A percentile compares a stretch with the other conserved stretches of the same genome.
phyloP scores from a whole-genome alignment of 352 stramenopile genomes.

The Phytophthora lateralis region DNA sequence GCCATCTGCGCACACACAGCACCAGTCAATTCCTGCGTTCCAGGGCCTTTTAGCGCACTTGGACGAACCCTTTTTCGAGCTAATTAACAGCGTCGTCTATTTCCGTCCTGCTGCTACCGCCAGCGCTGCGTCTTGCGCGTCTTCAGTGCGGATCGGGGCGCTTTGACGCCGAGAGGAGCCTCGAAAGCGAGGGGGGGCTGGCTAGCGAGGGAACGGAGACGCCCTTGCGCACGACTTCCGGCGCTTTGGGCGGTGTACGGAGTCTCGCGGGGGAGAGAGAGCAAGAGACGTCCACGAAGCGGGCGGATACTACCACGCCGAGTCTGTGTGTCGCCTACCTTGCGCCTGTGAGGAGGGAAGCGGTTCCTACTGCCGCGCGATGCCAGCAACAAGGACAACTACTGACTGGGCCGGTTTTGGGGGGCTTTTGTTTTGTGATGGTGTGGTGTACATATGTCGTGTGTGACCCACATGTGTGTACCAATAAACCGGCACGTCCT shows the following conservation, averaged over 20 bases:
- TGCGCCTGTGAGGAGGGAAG: slow-evolving; percentile 1
- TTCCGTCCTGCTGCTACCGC: slow-evolving; percentile 14
- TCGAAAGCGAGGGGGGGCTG: slow-evolving; percentile 16
- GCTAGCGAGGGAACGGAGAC: slow-evolving; percentile 24
- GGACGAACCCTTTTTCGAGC: slow-evolving; percentile 33
- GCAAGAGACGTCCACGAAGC: background rate
- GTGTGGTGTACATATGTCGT: slow-evolving; percentile 1
- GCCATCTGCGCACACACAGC: slow-evolving; percentile 52
- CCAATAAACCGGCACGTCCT: background rate
- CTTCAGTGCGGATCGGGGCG: slow-evolving; percentile 8
- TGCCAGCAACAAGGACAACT: slow-evolving; percentile 29
- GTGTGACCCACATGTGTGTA: slow-evolving; percentile 19
- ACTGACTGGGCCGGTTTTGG: background rate
- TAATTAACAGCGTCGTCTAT: slow-evolving; percentile 29
- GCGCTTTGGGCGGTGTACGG: background rate
- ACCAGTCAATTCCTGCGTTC: slow-evolving; percentile 7
- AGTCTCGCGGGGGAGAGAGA: background rate
- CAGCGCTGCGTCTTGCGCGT: slow-evolving; percentile 6
- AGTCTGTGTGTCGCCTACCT: slow-evolving; percentile 14
- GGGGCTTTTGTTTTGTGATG: slow-evolving; percentile 1
- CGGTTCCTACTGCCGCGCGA: slow-evolving; percentile 30
- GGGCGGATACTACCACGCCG: background rate
- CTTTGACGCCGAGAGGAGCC: slow-evolving; percentile 2
- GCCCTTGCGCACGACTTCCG: slow-evolving; percentile 1
- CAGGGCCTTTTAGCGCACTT: background rate